Percentiles rank a stretch among this genome's conserved stretches.
Conservation (phyloP, 768 basidiomycete genomes). For the Pisolithus orientalis region DNA sequence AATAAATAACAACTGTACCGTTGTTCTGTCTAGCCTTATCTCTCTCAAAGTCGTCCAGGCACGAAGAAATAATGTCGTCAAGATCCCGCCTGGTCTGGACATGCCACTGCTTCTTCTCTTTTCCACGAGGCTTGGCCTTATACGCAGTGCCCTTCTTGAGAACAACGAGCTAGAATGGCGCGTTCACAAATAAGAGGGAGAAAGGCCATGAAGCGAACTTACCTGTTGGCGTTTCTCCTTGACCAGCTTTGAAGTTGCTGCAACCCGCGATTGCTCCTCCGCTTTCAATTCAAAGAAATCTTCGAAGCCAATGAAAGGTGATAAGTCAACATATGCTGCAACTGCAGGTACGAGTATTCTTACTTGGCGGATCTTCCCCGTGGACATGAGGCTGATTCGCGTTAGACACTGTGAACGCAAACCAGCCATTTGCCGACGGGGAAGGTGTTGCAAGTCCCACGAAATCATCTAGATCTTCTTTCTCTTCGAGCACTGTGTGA, state of each 20-base stretch:
- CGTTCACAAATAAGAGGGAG: not conserved
- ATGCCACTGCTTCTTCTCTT: conserved; percentile 4
- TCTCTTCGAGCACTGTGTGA: not conserved
- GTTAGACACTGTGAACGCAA: not conserved
- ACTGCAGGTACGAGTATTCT: not conserved
- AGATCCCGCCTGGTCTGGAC: not conserved
- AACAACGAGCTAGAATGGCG: not conserved
- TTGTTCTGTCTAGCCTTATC: not conserved
- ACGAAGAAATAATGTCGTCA: not conserved
- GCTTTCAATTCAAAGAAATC: not conserved
- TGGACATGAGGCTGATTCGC: not conserved
- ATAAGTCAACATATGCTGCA: not conserved
- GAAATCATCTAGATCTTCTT: not conserved
- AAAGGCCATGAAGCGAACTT: not conserved
- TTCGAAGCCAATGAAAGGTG: not conserved
- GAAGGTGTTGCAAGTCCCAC: not conserved
- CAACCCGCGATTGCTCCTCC: not conserved
- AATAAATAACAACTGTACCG: not conserved
- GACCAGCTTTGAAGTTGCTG: not conserved
- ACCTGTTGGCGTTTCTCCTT: not conserved
- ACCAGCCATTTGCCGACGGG: not conserved
- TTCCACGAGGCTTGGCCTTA: conserved; percentile 1
- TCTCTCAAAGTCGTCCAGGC: not conserved
- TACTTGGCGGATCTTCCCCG: conserved; percentile 4
- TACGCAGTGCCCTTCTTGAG: not conserved